These are phyloP conservation scores for Leptographium flavum DNA, from an alignment of 2,329 filamentous ascomycete genomes.

Conservation along the genomic window DNA sequence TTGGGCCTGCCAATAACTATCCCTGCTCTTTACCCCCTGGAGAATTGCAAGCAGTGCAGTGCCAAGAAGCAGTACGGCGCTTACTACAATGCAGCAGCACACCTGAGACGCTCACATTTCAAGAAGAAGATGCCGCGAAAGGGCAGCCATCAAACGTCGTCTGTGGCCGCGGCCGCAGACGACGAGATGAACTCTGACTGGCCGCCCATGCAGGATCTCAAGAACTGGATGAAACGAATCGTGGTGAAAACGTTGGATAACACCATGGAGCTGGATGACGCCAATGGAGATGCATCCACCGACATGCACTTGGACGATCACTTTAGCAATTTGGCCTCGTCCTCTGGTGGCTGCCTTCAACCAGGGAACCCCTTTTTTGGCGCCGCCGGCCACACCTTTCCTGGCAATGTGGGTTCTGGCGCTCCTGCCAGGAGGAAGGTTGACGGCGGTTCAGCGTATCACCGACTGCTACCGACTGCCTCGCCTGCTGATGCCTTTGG, in stretches of 20 bases:
- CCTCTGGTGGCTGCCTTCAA: background rate
- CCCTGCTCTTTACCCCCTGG: conserved; percentile 48
- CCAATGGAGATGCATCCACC: background rate
- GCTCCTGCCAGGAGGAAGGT: no score
- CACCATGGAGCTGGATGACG: background rate
- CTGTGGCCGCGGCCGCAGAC: conserved; percentile 2
- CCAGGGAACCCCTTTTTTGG: no score
- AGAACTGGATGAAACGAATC: background rate
- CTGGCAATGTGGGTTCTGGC: no score
- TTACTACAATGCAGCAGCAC: conserved; percentile 90
- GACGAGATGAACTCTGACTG: conserved; percentile 35
- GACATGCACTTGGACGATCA: no score
- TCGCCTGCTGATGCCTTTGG: no score
- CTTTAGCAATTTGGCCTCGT: no score
- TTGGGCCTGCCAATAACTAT: conserved; percentile 26
- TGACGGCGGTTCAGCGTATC: no score
- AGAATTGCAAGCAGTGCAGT: conserved; percentile 72
- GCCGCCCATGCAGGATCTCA: conserved; percentile 31
- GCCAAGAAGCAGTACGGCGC: conserved; percentile 69
- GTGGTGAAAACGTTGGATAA: background rate
- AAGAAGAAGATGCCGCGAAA: conserved; percentile 39
- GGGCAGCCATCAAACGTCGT: conserved; percentile 4
- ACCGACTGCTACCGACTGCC: no score
- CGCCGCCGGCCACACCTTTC: no score
- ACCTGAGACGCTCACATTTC: conserved; percentile 80